phyloP scores from a whole-genome alignment of 768 basidiomycete species.

The Psilocybe subaeruginosa region DNA sequence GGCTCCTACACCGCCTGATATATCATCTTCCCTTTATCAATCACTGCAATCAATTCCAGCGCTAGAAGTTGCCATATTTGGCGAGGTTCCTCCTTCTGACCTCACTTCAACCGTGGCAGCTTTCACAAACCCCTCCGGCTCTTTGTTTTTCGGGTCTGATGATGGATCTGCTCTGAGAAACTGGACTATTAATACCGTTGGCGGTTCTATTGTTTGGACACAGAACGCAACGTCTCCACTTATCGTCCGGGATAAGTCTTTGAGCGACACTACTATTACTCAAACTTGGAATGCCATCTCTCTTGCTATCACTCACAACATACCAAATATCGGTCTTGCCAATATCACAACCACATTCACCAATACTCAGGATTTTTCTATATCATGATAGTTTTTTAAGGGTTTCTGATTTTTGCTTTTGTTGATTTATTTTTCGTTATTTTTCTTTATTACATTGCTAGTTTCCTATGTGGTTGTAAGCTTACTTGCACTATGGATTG shows the following conservation, averaged over 20 bases:
- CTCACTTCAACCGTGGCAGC: conserved; percentile 50
- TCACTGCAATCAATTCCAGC: conserved; percentile 50
- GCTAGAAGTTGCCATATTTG: conserved; percentile 70
- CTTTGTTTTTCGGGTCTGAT: conserved; percentile 64
- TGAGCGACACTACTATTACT: conserved; percentile 44
- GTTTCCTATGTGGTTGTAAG: not conserved
- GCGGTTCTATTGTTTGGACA: conserved; percentile 51
- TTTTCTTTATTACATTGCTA: conserved; percentile 1
- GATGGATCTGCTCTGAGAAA: conserved; percentile 49
- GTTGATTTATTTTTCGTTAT: conserved; percentile 5
- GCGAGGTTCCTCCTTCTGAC: conserved; percentile 51
- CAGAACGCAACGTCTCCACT: conserved; percentile 50
- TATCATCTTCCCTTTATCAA: conserved; percentile 39
- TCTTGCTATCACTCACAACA: conserved; percentile 33
- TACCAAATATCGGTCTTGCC: conserved; percentile 33
- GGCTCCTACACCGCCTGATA: conserved; percentile 42
- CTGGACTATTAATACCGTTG: conserved; percentile 52
- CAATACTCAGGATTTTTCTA: conserved; percentile 31
- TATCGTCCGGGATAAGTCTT: conserved; percentile 54
- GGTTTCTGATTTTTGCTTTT: conserved; percentile 3
- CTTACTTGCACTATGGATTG: not conserved
- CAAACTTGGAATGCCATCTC: conserved; percentile 51
- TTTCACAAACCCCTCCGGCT: conserved; percentile 49
- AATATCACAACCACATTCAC: conserved; percentile 51
- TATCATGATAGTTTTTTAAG: conserved; percentile 22